phyloP scores from a whole-genome alignment of 2,329 filamentous ascomycete species.

The Venturia effusa region DNA sequence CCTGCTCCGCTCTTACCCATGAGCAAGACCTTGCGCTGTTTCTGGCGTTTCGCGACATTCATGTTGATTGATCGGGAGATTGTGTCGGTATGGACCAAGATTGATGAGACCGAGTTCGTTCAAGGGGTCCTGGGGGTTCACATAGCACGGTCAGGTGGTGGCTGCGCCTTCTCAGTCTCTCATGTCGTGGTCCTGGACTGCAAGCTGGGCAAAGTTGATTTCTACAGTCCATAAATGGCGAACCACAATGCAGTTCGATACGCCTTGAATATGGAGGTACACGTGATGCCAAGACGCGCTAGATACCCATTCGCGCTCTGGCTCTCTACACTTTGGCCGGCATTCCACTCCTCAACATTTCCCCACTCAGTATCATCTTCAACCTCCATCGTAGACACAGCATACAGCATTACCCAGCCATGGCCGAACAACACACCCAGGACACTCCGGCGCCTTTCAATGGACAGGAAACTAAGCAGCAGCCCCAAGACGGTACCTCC shows the following conservation, averaged over 20 bases:
- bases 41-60: conserved; percentile 29
- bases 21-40: conserved; percentile 43
- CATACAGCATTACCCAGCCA: background rate
- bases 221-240: no score
- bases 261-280: no score
- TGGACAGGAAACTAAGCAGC: background rate
- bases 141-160: background rate
- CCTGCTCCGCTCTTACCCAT: conserved; percentile 93
- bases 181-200: no score
- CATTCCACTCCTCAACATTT: no score
- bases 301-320: background rate
- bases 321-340: background rate
- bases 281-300: background rate
- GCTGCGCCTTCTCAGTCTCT: background rate
- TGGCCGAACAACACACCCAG: background rate
- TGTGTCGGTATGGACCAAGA: background rate
- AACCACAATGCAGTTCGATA: no score
- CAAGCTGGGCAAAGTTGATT: no score
- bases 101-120: background rate
- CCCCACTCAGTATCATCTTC: background rate
- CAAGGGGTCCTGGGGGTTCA: background rate
- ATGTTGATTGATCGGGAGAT: background rate
- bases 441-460: background rate
- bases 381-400: background rate
- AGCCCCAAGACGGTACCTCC: conserved; percentile 4